Evolutionary conservation across 2,329 filamentous ascomycete species (phyloP).

Genomic region (Verticillium longisporum): DNA sequence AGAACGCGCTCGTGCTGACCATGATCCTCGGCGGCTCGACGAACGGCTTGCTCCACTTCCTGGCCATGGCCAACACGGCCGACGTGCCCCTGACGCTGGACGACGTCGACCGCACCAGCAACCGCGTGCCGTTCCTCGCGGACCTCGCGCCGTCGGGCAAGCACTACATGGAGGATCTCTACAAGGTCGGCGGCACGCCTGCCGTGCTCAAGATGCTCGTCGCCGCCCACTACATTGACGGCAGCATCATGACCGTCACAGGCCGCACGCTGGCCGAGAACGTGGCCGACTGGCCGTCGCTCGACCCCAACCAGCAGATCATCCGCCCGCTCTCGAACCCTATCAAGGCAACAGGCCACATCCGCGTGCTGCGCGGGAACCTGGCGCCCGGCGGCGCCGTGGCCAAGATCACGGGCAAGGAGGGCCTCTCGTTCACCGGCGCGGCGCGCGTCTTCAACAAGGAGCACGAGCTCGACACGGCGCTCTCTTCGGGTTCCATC

Average conservation of each 20-base stretch:
- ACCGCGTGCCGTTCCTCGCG: slow-evolving; percentile 80
- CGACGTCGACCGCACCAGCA: slow-evolving; percentile 73
- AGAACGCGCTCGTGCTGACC: slow-evolving; percentile 84
- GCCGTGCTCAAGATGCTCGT: slow-evolving; percentile 82
- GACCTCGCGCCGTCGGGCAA: slow-evolving; percentile 78
- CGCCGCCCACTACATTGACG: slow-evolving; percentile 70
- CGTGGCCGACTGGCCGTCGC: slow-evolving; percentile 66
- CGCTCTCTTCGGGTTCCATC: slow-evolving; percentile 63
- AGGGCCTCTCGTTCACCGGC: slow-evolving; percentile 76
- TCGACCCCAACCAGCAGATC: slow-evolving; percentile 74
- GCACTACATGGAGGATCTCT: slow-evolving; percentile 84
- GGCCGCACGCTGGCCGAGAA: slow-evolving; percentile 80
- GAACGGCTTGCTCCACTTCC: slow-evolving; percentile 81
- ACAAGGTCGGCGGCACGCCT: slow-evolving; percentile 77
- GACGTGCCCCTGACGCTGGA: slow-evolving; percentile 71
- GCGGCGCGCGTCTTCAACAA: slow-evolving; percentile 81
- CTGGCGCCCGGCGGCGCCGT: slow-evolving; percentile 84
- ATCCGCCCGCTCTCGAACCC: slow-evolving; percentile 66
- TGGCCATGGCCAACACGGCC: slow-evolving; percentile 85
- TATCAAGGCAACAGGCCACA: slow-evolving; percentile 80
- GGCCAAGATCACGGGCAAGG: slow-evolving; percentile 94
- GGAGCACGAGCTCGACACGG: slow-evolving; percentile 69
- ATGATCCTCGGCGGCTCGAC: slow-evolving; percentile 90
- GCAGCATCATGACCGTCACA: slow-evolving; percentile 72
- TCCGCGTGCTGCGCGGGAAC: slow-evolving; percentile 83